Percentiles rank a stretch among this genome's conserved stretches.
These are phyloP conservation scores for Aurantiochytrium sp. DNA, from an alignment of 108 stramenopile genomes.

Conservation along the genomic window DNA sequence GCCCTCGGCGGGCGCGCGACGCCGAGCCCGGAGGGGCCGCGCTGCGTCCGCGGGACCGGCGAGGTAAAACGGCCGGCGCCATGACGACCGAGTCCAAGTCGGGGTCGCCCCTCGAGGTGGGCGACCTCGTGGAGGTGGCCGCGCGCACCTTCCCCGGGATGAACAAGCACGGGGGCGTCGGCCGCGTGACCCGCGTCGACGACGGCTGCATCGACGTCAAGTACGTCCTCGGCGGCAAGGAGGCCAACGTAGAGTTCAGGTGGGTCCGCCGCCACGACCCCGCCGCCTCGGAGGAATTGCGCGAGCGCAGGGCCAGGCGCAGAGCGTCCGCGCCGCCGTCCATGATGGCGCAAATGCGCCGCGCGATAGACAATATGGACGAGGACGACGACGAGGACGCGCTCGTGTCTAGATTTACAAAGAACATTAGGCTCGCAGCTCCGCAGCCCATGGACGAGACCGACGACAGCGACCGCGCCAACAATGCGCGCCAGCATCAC, in stretches of 20 bases:
- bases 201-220: neutral
- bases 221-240: neutral
- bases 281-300: neutral
- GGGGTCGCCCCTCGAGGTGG: neutral
- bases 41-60: too few relatives aligned
- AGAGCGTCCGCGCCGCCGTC: neutral
- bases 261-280: neutral
- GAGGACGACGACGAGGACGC: neutral
- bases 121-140: neutral
- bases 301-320: neutral
- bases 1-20: too few relatives aligned
- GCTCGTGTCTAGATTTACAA: neutral
- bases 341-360: neutral
- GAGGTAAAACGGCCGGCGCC: too few relatives aligned
- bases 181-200: neutral
- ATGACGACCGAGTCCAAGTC: neutral
- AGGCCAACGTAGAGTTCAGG: neutral
- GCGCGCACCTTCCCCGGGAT: neutral
- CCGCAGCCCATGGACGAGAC: neutral
- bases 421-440: neutral
- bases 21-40: too few relatives aligned
- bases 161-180: slow-evolving; percentile 27
- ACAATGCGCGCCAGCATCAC: neutral
- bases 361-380: neutral
- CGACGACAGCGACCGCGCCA: neutral